A percentile compares a stretch with the other conserved stretches of the same genome.
These are phyloP conservation scores for Scenedesmus sp. DNA, from an alignment of 163 green algal genomes.

Conservation along the genomic window DNA sequence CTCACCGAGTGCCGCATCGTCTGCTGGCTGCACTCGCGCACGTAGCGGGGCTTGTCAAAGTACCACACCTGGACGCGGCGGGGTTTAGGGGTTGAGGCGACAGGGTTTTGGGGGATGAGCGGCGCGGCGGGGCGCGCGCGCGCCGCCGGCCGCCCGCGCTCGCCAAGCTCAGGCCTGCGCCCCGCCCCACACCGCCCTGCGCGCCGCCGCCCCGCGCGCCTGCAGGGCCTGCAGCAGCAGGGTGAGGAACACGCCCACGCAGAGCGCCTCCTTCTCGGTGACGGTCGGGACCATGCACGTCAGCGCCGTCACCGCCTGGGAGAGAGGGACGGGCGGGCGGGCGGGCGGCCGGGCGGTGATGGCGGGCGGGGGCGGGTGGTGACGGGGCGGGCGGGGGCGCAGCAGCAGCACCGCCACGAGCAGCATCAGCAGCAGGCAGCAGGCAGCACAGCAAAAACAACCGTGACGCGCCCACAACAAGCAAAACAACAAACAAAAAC, in stretches of 20 bases:
- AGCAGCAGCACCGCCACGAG: not conserved
- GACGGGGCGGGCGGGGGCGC: too few species aligned
- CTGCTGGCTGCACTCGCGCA: conserved; percentile 30
- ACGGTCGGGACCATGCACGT: conserved; percentile 35
- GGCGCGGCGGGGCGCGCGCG: too few species aligned
- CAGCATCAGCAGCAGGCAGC: not conserved
- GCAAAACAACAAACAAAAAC: not conserved
- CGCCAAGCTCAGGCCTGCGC: too few species aligned
- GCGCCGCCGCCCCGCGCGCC: too few species aligned
- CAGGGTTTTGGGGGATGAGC: too few species aligned
- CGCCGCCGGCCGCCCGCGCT: too few species aligned
- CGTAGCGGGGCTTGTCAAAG: conserved; percentile 8
- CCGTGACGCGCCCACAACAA: not conserved
- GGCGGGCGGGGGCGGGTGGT: too few species aligned
- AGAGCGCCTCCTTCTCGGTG: conserved; percentile 43
- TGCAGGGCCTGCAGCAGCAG: conserved; percentile 36
- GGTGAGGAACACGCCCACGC: conserved; percentile 30
- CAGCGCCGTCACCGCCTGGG: conserved; percentile 20
- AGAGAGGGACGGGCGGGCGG: too few species aligned
- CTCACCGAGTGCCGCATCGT: conserved; percentile 22
- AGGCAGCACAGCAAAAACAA: not conserved
- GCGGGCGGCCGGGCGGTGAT: too few species aligned
- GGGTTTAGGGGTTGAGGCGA: too few species aligned
- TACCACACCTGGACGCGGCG: conserved; percentile 27
- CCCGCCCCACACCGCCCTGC: too few species aligned